Percentiles rank a stretch among this genome's conserved stretches.
Conservation (phyloP, 768 basidiomycete species). For the Dacryopinax spathularia region DNA sequence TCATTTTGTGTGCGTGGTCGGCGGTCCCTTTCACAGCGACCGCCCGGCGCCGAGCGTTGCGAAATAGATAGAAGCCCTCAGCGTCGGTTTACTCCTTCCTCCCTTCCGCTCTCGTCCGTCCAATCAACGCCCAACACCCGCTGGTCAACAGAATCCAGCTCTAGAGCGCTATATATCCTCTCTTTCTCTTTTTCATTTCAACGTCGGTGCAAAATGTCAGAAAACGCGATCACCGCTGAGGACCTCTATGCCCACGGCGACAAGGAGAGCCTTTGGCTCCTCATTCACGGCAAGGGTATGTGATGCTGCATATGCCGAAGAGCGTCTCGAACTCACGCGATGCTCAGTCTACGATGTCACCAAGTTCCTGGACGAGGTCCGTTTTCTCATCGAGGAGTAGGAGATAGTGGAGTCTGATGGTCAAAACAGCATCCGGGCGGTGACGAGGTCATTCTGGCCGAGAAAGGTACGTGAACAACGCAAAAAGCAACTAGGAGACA, state of each 20-base stretch:
- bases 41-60: neutral
- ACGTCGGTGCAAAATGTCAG: constrained; percentile 8
- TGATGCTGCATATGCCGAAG: neutral
- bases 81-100: neutral
- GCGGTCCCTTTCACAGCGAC: neutral
- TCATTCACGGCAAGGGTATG: constrained; percentile 73
- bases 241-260: constrained; percentile 64
- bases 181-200: neutral
- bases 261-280: constrained; percentile 65
- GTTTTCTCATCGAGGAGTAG: constrained; percentile 10
- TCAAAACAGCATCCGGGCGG: constrained; percentile 76
- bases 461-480: constrained; percentile 51
- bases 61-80: neutral
- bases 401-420: neutral
- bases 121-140: neutral
- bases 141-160: neutral
- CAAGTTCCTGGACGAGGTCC: constrained; percentile 88
- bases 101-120: neutral
- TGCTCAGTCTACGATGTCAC: constrained; percentile 77
- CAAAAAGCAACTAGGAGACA: neutral
- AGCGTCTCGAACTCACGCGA: constrained; percentile 11
- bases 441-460: constrained; percentile 91
- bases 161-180: neutral
- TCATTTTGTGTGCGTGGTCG: neutral
- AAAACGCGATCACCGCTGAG: constrained; percentile 31